These are phyloP conservation scores for Penicillium freii DNA, from an alignment of 2,329 filamentous ascomycete genomes.

Conservation along the genomic window DNA sequence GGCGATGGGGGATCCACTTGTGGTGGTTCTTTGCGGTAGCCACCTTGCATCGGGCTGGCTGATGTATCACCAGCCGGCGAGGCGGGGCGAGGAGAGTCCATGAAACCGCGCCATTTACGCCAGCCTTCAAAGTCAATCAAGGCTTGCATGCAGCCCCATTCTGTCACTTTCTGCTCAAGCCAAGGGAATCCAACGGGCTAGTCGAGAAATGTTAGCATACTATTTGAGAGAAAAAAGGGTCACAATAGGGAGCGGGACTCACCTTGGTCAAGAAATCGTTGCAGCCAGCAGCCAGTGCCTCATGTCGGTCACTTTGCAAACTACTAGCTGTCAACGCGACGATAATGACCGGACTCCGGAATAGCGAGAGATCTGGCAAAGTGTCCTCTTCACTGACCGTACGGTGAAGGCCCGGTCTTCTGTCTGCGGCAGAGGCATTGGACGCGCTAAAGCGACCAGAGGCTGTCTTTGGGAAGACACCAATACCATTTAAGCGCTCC, in stretches of 20 bases:
- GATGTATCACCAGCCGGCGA: constrained; percentile 21
- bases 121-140: constrained; percentile 98
- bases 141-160: constrained; percentile 99
- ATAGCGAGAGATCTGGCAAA: constrained; percentile 52
- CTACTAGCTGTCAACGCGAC: constrained; percentile 93
- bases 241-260: constrained; percentile 29
- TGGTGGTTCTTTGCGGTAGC: constrained; percentile 13
- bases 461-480: constrained; percentile 75
- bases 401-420: constrained; percentile 19
- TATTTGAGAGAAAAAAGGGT: neutral
- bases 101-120: constrained; percentile 92
- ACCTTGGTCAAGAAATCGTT: constrained; percentile 99
- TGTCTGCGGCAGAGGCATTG: constrained; percentile 23
- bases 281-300: constrained; percentile 90
- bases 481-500: constrained; percentile 87
- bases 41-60: constrained; percentile 31
- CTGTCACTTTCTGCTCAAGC: constrained; percentile 95
- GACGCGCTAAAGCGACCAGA: constrained; percentile 51
- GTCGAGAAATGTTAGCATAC: constrained; percentile 6
- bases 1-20: constrained; percentile 18
- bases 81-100: constrained; percentile 29
- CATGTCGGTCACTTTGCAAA: constrained; percentile 90
- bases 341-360: constrained; percentile 97
- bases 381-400: constrained; percentile 39
- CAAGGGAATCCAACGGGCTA: constrained; percentile 97